Evolutionary conservation across 768 basidiomycete genomes (phyloP), one percentile per base, ranked within the genome.

Genomic region (Hygrophorus russula): DNA sequence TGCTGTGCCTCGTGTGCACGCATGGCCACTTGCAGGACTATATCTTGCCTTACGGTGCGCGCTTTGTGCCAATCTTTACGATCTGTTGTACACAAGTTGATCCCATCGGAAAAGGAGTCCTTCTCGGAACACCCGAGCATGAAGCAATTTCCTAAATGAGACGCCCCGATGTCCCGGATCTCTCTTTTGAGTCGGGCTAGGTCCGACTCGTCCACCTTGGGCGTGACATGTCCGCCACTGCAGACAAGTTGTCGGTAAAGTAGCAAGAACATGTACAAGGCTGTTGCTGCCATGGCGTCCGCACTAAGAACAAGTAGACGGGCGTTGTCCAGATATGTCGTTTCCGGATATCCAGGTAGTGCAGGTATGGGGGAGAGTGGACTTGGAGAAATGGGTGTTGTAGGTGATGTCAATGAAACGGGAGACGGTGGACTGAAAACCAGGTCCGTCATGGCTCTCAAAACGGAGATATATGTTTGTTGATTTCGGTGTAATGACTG

Each of bases 261-360:
- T 53, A 91, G 66, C 29, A 88, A 66, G 51, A 89, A 76, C 76
- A 91, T 81, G 62, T 82, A 86, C 40, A 88, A 61, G 36, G 80
- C 75, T 14, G 77, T 76, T 34, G 81, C 66, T 52, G 93, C 89
- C 20, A 77, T 71, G 0, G 80, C 80, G 47, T 94, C 91, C 33
- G 74, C 66, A 51, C 74, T 74, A 48, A 90, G 71, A 17, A 69
- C 68, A 18, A 70, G 59, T 9, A 92, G 65, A 20, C 89, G 83
- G 34, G 74, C 64, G 46, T 71, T 75, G 64, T 92, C 89, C 41
- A 93, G 77, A 58, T 85, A 84, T 3, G 80, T 67, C 3, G 87
- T 88, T 64, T 92, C 90, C 4, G 82, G 87, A 60, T 71, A 78
- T 30, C 62, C 61, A 42, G 70, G 62, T 28, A 69, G 59, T 36